Evolutionary conservation across 495 filamentous ascomycete species (phyloP).

Genomic region (Chaetomidium leptoderma): DNA sequence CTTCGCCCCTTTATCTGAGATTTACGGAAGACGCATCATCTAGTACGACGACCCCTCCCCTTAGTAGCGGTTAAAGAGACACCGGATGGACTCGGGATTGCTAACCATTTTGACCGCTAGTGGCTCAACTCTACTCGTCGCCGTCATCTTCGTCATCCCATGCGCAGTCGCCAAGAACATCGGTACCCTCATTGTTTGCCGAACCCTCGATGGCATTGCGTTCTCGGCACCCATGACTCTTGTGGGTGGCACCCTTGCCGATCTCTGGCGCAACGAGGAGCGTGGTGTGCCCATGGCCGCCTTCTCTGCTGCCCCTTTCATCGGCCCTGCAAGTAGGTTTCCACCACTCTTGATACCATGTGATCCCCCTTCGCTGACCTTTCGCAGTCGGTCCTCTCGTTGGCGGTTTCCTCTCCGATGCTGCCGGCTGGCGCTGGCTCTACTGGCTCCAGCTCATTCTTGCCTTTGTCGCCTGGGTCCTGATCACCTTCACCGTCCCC

Average conservation of each 20-base stretch:
- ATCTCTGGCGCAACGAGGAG: constrained; percentile 77
- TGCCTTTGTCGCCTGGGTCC: constrained; percentile 57
- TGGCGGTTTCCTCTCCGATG: constrained; percentile 69
- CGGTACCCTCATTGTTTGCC: constrained; percentile 65
- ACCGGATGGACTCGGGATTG: neutral
- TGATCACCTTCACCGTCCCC: constrained; percentile 75
- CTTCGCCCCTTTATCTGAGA: constrained; percentile 73
- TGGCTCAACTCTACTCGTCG: constrained; percentile 55
- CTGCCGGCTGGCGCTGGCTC: constrained; percentile 73
- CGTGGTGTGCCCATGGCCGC: constrained; percentile 83
- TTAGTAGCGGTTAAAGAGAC: neutral
- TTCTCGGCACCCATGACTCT: constrained; percentile 82
- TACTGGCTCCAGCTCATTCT: constrained; percentile 81
- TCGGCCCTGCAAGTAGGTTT: constrained; percentile 61
- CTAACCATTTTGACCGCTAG: constrained; percentile 11
- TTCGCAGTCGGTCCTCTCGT: constrained; percentile 58
- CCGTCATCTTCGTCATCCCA: constrained; percentile 73
- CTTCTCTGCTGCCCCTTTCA: constrained; percentile 73
- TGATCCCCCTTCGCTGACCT: neutral
- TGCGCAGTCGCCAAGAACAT: constrained; percentile 73
- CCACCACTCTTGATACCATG: too few relatives aligned
- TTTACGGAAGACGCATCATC: constrained; percentile 63
- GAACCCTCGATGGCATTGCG: constrained; percentile 72
- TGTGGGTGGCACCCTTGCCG: constrained; percentile 75
- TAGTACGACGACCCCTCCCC: constrained; percentile 49